These are phyloP conservation scores for Lipomyces chichibuensis DNA, from an alignment of 805 yeast genomes.

Conservation along the genomic window DNA sequence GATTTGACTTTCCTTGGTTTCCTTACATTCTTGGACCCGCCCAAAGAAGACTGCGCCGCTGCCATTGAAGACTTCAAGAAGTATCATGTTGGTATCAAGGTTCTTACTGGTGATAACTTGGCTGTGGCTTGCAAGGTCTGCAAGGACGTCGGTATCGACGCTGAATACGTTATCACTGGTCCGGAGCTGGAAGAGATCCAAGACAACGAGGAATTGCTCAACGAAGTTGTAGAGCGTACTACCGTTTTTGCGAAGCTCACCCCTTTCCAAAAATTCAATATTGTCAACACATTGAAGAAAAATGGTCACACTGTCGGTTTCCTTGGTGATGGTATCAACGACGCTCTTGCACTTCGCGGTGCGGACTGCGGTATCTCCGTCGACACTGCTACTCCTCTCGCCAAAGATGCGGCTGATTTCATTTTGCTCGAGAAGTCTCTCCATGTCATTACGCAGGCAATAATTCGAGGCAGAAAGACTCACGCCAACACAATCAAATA, in stretches of 20 bases:
- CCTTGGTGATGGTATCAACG: conserved; percentile 61
- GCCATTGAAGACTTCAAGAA: conserved; percentile 34
- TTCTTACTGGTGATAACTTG: conserved; percentile 35
- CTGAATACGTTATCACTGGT: conserved; percentile 30
- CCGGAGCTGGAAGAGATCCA: conserved; percentile 53
- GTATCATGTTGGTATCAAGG: conserved; percentile 36
- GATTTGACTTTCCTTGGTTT: conserved; percentile 32
- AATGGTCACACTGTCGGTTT: conserved; percentile 53
- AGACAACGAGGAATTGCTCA: conserved; percentile 78
- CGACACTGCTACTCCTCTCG: conserved; percentile 61
- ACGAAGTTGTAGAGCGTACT: conserved; percentile 55
- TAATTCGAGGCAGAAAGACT: conserved; percentile 54
- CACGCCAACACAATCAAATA: conserved; percentile 46
- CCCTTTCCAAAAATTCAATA: conserved; percentile 55
- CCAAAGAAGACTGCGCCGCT: conserved; percentile 35
- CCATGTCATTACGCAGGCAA: conserved; percentile 55
- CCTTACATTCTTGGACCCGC: conserved; percentile 35
- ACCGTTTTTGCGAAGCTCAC: conserved; percentile 44
- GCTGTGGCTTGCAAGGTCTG: conserved; percentile 37
- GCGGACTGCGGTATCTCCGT: conserved; percentile 60
- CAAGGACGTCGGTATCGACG: conserved; percentile 34
- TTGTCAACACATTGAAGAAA: conserved; percentile 50
- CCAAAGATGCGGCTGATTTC: conserved; percentile 57
- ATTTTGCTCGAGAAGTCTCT: conserved; percentile 55
- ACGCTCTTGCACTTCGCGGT: conserved; percentile 56